Percentiles rank a stretch among this genome's conserved stretches.
phyloP scores from a whole-genome alignment of 345 rosid genomes.

The Luvunga scandens region DNA sequence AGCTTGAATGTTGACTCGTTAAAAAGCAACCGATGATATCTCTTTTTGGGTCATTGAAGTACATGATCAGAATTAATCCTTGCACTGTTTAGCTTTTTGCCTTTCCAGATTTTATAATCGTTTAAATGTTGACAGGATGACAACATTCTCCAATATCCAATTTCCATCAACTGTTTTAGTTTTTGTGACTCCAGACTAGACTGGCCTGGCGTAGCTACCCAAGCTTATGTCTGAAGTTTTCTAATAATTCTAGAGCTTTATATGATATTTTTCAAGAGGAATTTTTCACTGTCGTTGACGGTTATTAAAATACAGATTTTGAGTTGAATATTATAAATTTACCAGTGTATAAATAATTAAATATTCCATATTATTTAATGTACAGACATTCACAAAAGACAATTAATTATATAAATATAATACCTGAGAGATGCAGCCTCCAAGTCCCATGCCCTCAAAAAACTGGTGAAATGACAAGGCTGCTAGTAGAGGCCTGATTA shows the following conservation, averaged over 20 bases:
- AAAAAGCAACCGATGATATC: background rate
- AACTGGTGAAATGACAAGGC: slow-evolving; percentile 78
- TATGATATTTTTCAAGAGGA: no score
- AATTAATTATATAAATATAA: background rate
- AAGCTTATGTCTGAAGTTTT: background rate
- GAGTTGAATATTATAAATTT: no score
- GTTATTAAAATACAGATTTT: no score
- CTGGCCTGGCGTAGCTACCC: background rate
- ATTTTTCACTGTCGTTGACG: no score
- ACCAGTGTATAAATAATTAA: no score
- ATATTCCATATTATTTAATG: background rate
- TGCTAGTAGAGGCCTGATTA: slow-evolving; percentile 59
- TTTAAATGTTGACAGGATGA: slow-evolving; percentile 25
- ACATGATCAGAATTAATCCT: background rate
- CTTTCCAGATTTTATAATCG: background rate
- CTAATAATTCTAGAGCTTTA: background rate
- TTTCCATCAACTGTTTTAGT: background rate
- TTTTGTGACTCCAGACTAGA: background rate
- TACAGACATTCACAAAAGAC: background rate
- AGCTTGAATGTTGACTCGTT: background rate
- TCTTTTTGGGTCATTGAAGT: background rate
- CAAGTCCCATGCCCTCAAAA: slow-evolving; percentile 81
- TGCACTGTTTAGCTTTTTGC: background rate
- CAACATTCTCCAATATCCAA: slow-evolving; percentile 12
- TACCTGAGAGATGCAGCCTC: slow-evolving; percentile 73